Percentiles rank a stretch among this genome's conserved stretches.
Conservation (phyloP, 495 filamentous ascomycete genomes). For the Trichoderma orchidacearum region DNA sequence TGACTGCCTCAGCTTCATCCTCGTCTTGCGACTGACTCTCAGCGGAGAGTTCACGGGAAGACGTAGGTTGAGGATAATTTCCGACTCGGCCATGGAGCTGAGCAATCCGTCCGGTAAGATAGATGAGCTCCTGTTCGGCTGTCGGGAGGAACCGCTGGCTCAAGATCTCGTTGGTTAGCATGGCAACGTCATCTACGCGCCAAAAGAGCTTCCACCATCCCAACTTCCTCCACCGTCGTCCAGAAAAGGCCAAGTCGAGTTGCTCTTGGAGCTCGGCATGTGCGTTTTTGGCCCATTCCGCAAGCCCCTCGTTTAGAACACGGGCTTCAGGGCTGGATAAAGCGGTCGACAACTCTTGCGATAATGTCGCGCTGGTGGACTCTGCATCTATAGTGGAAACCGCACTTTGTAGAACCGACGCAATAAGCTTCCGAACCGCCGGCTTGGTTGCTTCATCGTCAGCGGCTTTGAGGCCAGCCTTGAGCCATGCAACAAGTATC, state of each 20-base stretch:
- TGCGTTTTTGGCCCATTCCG: slow-evolving; percentile 60
- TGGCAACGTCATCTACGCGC: slow-evolving; percentile 80
- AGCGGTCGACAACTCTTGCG: slow-evolving; percentile 15
- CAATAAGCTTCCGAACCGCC: slow-evolving; percentile 49
- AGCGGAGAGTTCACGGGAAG: not conserved
- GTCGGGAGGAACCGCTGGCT: slow-evolving; percentile 55
- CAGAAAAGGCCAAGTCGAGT: slow-evolving; percentile 59
- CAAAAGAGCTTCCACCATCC: slow-evolving; percentile 94
- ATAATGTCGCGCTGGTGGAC: slow-evolving; percentile 24
- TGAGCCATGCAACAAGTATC: slow-evolving; percentile 54
- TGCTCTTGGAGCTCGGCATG: slow-evolving; percentile 73
- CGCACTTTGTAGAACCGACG: slow-evolving; percentile 48
- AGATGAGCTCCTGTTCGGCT: slow-evolving; percentile 64
- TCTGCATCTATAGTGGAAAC: slow-evolving; percentile 36
- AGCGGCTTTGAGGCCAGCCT: slow-evolving; percentile 27
- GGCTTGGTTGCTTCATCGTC: slow-evolving; percentile 36
- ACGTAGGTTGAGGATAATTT: not conserved
- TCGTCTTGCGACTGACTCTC: not conserved
- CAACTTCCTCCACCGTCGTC: slow-evolving; percentile 56
- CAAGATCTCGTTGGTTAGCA: slow-evolving; percentile 66
- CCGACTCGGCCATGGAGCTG: slow-evolving; percentile 34
- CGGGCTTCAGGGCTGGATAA: slow-evolving; percentile 21
- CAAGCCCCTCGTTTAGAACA: slow-evolving; percentile 42
- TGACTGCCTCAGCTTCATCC: not conserved
- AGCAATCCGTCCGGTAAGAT: slow-evolving; percentile 64